Evolutionary conservation across 2,329 filamentous ascomycete genomes (phyloP).

Genomic region (Diaporthe vaccinii): DNA sequence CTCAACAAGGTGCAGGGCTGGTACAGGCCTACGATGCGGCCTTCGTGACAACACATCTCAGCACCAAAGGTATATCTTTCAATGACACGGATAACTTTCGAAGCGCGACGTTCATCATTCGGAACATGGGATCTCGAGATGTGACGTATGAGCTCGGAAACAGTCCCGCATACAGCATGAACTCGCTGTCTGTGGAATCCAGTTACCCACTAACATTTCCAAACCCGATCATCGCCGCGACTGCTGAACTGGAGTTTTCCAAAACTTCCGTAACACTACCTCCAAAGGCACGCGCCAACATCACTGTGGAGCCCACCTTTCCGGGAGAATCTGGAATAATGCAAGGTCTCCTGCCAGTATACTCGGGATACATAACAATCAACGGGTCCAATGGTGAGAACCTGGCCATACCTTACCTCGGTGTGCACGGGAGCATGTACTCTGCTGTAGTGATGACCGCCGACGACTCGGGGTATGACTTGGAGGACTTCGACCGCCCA

Average conservation of each 20-base stretch:
- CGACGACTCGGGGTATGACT: not conserved
- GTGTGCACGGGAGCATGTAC: constrained; percentile 50
- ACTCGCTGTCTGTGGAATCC: constrained; percentile 45
- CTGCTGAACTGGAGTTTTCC: constrained; percentile 43
- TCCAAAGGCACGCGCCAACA: constrained; percentile 45
- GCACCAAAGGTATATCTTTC: constrained; percentile 55
- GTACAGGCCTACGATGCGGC: constrained; percentile 58
- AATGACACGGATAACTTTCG: constrained; percentile 57
- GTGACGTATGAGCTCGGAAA: constrained; percentile 55
- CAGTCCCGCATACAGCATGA: constrained; percentile 53
- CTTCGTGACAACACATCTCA: constrained; percentile 53
- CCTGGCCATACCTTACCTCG: constrained; percentile 57
- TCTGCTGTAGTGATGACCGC: constrained; percentile 40
- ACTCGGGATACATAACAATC: constrained; percentile 58
- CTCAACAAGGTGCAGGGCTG: constrained; percentile 59
- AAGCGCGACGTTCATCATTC: constrained; percentile 53
- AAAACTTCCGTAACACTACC: constrained; percentile 46
- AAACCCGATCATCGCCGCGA: constrained; percentile 33
- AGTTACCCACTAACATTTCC: constrained; percentile 11
- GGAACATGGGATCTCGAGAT: constrained; percentile 53
- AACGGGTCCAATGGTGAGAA: constrained; percentile 53
- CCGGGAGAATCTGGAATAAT: constrained; percentile 19
- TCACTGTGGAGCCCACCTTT: constrained; percentile 47
- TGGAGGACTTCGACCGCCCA: not conserved
- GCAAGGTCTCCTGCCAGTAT: constrained; percentile 53